Base-by-base conservation (phyloP, 75 land plant species). In the Gnetum montanum region DNA sequence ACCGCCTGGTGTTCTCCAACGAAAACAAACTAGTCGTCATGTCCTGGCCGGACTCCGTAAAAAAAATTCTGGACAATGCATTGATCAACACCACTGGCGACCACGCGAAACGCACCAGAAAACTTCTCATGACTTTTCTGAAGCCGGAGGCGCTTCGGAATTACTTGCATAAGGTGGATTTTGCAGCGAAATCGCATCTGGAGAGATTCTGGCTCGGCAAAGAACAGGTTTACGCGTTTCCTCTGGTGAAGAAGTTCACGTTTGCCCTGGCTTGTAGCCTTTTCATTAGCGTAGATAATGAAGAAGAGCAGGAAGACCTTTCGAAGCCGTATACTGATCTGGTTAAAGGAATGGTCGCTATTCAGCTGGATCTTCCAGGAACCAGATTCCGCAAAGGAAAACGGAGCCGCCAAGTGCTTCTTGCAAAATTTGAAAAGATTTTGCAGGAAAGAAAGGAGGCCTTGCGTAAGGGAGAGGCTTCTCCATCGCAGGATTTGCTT, bases 1-100 rank as follows among this genome's bases (percentile, higher is more conserved):
- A 83, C 58, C 68, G 62, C 43, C 64, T 79, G 47, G 13, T 75
- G 46, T 79, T 79, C 48, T 19, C 63, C 50, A 64, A 67, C 11
- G 84, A 74, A 33, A 58, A 62, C 54, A 81, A 69, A 76, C 51
- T 81, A n/a, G 70, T 81, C 15, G n/a, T 31, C 19, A 59, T 34
- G 3, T 66, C 58, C 38, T 59, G 85, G 79, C 77, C 86, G 35
- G 13, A 7, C 10, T 34, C 68, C 19, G 51, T 75, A 16, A 29
- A 0, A 11, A 62, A 52, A 37, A 31, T 62, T 24, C 33, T 52
- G 12, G 54, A 23, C 2, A 52, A 5, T 16, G 30, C 54, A 16
- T 1, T 31, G 0, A 0, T 52, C 10, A 19, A 8, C 10, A 1
- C 10, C 8, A 22, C 6, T 11, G 69, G 65, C 13, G 65, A 46